Base-by-base conservation (phyloP, 1,284 basidiomycete species). In the Ganoderma leucocontextum region DNA sequence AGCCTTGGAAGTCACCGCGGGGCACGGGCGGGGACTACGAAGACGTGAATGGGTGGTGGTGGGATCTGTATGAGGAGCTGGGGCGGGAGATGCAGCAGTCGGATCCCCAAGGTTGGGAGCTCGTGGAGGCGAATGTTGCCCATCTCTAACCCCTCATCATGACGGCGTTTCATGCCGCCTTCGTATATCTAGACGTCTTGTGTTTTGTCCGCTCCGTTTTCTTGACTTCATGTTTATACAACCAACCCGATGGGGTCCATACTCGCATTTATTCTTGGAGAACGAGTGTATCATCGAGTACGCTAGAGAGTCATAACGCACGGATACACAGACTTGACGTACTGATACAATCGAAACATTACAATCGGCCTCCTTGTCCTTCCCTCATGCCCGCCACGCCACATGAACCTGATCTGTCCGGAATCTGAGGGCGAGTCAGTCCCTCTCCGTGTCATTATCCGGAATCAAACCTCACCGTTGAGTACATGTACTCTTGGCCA, bases 321-420 rank as follows among this genome's bases (percentile, higher is more conserved):
- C 63, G 6, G 63, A 67, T 64, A 67, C 65, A 69, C 59, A 8
- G 36, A 13, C 15, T 15, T 53, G n/a, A 71, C 64, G 57, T 68
- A 71, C 66, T 44, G 55, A 36, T 66, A 71, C 64, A 68, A 17
- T 47, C 41, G 49, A 55, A 62, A 47, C 58, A 33, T 35, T 13
- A 59, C 9, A 25, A 53, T 53, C 10, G n/a, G 15, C 10, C 22
- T 13, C 63, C 7, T 17, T 62, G 44, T 9, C 38, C 39, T 38
- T n/a, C 35, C 36, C 41, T 70, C 77, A 93, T 66, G 83, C 82
- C 75, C 95, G 85, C 96, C 96, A 98, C 19, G 94, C 85, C 39
- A 97, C 91, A 76, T 94, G 88, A 1, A 97, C 95, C 76, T 97
- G 90, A 76, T 98, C 96, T 5, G 96, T 98, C 67, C 96, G 87